Base-by-base conservation (phyloP, 2,329 filamentous ascomycete genomes). In the Microdochium paspali region DNA sequence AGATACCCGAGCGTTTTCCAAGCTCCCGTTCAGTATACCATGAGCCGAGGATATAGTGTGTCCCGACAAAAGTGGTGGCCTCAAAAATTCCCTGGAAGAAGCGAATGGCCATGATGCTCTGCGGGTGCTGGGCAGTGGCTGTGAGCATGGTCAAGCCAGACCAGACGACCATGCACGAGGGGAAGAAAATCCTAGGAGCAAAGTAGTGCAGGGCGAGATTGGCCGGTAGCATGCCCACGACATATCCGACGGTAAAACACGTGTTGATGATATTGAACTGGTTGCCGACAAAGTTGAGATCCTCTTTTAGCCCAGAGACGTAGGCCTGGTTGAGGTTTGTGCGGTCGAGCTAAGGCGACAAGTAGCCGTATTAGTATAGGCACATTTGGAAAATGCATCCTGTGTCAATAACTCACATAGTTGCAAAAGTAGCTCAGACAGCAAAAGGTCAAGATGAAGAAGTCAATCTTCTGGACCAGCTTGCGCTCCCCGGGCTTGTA, bases 361-460 rank as follows among this genome's bases (percentile, higher is more conserved):
- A 46, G n/a, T n/a, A n/a, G 54, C 51, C 15, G 10, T 13, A n/a
- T 35, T n/a, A 35, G 31, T n/a, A 35, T 12, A n/a, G 10, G n/a
- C 10, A 5, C n/a, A 9, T n/a, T n/a, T 7, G 31, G 10, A 15
- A 9, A 7, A 35, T 13, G 6, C 10, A 9, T 6, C 6, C 7
- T 23, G 25, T 0, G 7, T 49, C 5, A 24, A 32, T 15, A 20
- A 53, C 71, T 30, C 54, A 74, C 72, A 51, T 77, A 77, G 55
- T 77, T 77, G 54, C 73, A 65, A 47, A 78, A 72, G 55, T 77
- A 79, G 53, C 69, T 73, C 45, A 83, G 56, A 56, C 79, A 83
- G 60, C 79, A 82, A 56, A 82, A 82, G 0, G 75, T 79, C 42
- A 83, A 60, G 54, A 82, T 82, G 62, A 82, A 82, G 55, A 81